Evolutionary conservation across 2,329 filamentous ascomycete species (phyloP), one percentile per base, ranked within the genome.

Genomic region (Chrysoporthe puriensis): DNA sequence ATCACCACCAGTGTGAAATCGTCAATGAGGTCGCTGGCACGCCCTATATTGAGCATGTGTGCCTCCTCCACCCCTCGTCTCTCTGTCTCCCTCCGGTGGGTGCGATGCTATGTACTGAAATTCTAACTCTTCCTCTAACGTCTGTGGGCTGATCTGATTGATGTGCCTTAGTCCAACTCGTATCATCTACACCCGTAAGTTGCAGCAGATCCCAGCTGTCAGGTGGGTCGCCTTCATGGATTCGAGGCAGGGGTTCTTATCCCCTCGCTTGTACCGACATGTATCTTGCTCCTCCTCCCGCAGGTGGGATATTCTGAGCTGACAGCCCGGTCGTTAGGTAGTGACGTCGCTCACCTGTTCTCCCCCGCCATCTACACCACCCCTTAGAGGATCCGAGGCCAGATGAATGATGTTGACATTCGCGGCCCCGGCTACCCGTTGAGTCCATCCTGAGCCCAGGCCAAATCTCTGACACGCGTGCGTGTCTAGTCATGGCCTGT

Each of bases 341-440:
- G 59, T 61, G 59, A 61, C 59, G 59, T 61, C 59, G 59, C 42
- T 21, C 34, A 36, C 34, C 34, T 57, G n/a, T 40, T 40, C 18
- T n/a, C 26, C 21, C 26, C 57, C 59, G 46, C 54, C 40, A 13
- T 42, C 57, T 40, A 44, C n/a, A 26, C 57, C 36, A 58, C 46
- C 46, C 36, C 18, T 21, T 14, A 61, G 42, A 61, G 18, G n/a
- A 40, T 42, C 26, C 21, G 14, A 46, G 21, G 14, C 42, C 14
- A 61, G 59, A 61, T 61, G 59, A 34, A 61, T 61, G 59, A 61
- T 61, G 59, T 46, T 61, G 59, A 61, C 59, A 61, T 42, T 48
- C 57, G 14, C 21, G 36, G 36, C 57, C 40, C 40, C 44, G 57
- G 34, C 40, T 44, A 18, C 44, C 32, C 18, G 36, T 42, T 21